Evolutionary conservation across 2,329 filamentous ascomycete genomes (phyloP).

Genomic region (Sphaerulina musiva): DNA sequence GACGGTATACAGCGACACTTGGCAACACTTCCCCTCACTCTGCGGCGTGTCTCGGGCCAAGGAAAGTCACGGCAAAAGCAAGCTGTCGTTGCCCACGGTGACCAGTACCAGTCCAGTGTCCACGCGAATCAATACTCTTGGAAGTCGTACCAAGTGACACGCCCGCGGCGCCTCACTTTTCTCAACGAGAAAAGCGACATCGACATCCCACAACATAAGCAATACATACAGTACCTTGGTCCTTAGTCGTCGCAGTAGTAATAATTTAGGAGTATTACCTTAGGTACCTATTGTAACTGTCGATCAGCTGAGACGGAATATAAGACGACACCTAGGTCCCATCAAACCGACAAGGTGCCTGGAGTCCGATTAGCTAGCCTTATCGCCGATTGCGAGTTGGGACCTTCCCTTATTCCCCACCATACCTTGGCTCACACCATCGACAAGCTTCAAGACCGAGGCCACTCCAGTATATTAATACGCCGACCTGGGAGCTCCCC

Average conservation of each 20-base stretch:
- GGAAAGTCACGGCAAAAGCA: not conserved
- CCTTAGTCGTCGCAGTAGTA: too few relatives aligned
- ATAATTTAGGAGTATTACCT: too few relatives aligned
- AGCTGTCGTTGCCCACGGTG: not conserved
- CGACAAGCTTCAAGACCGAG: conserved; percentile 1
- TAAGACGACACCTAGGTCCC: not conserved
- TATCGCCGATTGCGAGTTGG: conserved; percentile 6
- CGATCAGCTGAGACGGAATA: not conserved
- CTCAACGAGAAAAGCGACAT: not conserved
- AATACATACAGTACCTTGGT: not conserved
- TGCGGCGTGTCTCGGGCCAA: not conserved
- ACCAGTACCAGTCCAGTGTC: too few relatives aligned
- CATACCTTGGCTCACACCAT: not conserved
- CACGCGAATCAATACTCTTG: too few relatives aligned
- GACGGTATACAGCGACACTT: not conserved
- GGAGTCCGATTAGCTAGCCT: conserved; percentile 4
- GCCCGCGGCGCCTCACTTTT: not conserved
- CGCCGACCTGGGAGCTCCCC: not conserved
- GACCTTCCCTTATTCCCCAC: conserved; percentile 1
- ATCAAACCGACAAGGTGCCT: not conserved
- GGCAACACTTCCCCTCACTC: not conserved
- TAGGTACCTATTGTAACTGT: too few relatives aligned
- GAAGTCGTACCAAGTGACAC: not conserved
- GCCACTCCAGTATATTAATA: not conserved
- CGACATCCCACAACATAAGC: not conserved